Percentiles rank a stretch among this genome's conserved stretches.
Conservation (phyloP, 1,284 basidiomycete species). For the Schizophyllum amplum region DNA sequence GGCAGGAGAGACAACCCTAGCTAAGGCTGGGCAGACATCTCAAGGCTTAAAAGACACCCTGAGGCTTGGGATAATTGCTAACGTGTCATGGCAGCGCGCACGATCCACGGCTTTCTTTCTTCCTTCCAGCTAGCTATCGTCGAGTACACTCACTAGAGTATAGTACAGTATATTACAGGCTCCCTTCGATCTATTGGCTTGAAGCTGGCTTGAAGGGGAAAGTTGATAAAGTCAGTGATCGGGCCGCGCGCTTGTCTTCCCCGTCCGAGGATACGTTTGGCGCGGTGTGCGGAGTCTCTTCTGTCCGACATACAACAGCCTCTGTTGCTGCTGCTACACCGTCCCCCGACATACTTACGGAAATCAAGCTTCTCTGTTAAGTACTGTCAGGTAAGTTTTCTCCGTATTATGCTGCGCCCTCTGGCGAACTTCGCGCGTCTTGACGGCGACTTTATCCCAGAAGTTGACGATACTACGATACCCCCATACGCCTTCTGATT, state of each 20-base stretch:
- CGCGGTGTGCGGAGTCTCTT: neutral
- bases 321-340: neutral
- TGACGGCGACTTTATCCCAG: neutral
- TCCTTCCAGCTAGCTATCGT: no score
- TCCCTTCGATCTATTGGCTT: no score
- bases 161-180: no score
- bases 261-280: neutral
- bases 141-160: no score
- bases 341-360: neutral
- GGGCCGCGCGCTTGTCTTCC: neutral
- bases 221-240: constrained; percentile 1
- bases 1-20: no score
- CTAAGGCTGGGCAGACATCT: no score
- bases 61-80: no score
- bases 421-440: neutral
- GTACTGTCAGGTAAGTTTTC: neutral
- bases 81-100: no score
- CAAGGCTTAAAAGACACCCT: no score
- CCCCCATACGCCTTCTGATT: neutral
- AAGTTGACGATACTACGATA: neutral
- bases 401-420: neutral
- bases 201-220: no score
- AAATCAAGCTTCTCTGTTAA: no score
- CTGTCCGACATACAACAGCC: neutral
- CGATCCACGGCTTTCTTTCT: no score